These are phyloP conservation scores for Pythium apleroticum DNA, from an alignment of 352 stramenopile species.

Conservation along the genomic window DNA sequence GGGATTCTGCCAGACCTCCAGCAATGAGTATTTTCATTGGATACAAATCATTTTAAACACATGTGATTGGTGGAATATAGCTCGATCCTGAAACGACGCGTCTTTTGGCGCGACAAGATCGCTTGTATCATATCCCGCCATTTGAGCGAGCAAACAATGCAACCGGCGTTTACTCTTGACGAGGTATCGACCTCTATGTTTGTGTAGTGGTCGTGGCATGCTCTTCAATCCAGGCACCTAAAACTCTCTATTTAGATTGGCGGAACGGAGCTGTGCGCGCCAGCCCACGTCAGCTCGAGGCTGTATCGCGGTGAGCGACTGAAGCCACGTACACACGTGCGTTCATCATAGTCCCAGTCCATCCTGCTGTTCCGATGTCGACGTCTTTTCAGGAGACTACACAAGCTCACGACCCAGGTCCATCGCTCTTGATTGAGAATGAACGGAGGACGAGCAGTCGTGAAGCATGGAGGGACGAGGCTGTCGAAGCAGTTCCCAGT, in stretches of 20 bases:
- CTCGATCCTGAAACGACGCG: constrained; percentile 22
- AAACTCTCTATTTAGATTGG: neutral
- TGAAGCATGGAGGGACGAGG: neutral
- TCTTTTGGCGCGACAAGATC: constrained; percentile 4
- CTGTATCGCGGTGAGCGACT: neutral
- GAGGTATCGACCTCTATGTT: neutral
- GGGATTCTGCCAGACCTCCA: no score
- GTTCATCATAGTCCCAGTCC: neutral
- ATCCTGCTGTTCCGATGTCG: neutral
- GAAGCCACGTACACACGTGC: no score
- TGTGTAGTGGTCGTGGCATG: neutral
- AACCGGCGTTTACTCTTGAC: neutral
- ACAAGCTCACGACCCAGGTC: neutral
- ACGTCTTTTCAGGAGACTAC: neutral
- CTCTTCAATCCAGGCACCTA: neutral
- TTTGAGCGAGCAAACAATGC: neutral
- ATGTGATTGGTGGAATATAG: no score
- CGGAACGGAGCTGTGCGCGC: neutral
- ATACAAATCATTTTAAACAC: neutral
- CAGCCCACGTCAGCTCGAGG: neutral
- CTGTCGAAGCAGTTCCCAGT: neutral
- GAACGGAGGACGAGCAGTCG: neutral
- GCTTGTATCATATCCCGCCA: no score
- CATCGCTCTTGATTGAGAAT: neutral
- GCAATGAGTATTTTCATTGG: neutral